Evolutionary conservation across 345 rosid genomes (phyloP).

Genomic region (Lagerstroemia speciosa): DNA sequence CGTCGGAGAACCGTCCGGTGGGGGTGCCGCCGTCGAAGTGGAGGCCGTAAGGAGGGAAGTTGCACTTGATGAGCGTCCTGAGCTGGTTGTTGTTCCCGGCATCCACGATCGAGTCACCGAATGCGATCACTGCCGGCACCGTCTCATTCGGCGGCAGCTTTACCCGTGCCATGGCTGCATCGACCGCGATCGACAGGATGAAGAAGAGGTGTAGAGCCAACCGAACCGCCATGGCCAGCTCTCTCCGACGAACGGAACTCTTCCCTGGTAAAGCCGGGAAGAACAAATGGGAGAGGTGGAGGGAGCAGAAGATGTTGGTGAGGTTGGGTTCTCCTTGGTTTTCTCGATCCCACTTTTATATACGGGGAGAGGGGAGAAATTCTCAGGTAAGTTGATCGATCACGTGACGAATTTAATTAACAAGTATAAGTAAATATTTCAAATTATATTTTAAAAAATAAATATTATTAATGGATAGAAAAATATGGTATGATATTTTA

Average conservation of each 20-base stretch:
- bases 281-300: neutral
- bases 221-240: neutral
- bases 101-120: constrained; percentile 82
- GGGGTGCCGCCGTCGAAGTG: constrained; percentile 49
- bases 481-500: too few relatives aligned
- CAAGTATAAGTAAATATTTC: too few relatives aligned
- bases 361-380: too few relatives aligned
- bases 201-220: neutral
- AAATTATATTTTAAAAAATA: too few relatives aligned
- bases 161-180: neutral
- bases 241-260: neutral
- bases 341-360: neutral
- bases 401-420: too few relatives aligned
- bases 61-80: constrained; percentile 34
- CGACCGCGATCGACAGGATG: neutral
- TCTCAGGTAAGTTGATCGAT: too few relatives aligned
- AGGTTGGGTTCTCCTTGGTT: neutral
- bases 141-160: constrained; percentile 21
- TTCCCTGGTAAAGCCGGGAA: too few relatives aligned
- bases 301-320: too few relatives aligned
- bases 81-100: constrained; percentile 71
- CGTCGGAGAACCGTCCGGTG: constrained; percentile 72
- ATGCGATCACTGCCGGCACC: constrained; percentile 50
- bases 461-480: too few relatives aligned
- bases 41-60: constrained; percentile 66